Conservation (phyloP, 257 asterid genomes). For the Cinchona pubescens region DNA sequence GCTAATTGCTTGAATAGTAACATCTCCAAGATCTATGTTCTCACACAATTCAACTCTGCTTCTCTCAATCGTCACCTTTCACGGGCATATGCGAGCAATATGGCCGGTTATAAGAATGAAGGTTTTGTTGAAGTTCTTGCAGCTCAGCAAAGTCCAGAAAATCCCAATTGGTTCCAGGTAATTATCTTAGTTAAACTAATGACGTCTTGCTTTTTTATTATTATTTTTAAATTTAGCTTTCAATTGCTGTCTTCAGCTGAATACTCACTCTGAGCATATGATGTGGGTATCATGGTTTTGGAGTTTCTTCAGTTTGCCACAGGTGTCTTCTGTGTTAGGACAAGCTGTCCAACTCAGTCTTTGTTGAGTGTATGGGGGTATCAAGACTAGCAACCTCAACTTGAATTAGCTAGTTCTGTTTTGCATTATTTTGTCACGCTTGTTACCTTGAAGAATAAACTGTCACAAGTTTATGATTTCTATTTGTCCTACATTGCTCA, state of each 20-base stretch:
- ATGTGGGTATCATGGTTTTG: background rate
- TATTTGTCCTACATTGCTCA: background rate
- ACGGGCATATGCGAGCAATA: constrained; percentile 84
- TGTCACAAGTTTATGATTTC: background rate
- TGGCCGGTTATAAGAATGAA: constrained; percentile 89
- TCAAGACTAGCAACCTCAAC: background rate
- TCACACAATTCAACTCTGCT: constrained; percentile 94
- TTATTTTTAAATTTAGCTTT: background rate
- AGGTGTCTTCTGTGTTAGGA: background rate
- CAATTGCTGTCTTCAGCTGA: background rate
- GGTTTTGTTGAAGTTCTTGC: constrained; percentile 99
- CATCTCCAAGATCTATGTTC: constrained; percentile 86
- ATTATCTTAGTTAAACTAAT: background rate
- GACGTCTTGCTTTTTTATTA: background rate
- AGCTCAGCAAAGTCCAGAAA: constrained; percentile 97
- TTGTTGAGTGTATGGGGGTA: background rate
- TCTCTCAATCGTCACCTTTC: constrained; percentile 95
- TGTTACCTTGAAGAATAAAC: background rate
- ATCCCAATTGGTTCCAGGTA: constrained; percentile 98
- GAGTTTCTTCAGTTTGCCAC: background rate
- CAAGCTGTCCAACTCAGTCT: background rate
- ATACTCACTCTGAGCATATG: background rate
- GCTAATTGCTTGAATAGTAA: constrained; percentile 95
- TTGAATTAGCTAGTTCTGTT: background rate
- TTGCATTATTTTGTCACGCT: background rate